Conservation (phyloP, 148 eudicot genomes). For the Heliosperma pusillum region DNA sequence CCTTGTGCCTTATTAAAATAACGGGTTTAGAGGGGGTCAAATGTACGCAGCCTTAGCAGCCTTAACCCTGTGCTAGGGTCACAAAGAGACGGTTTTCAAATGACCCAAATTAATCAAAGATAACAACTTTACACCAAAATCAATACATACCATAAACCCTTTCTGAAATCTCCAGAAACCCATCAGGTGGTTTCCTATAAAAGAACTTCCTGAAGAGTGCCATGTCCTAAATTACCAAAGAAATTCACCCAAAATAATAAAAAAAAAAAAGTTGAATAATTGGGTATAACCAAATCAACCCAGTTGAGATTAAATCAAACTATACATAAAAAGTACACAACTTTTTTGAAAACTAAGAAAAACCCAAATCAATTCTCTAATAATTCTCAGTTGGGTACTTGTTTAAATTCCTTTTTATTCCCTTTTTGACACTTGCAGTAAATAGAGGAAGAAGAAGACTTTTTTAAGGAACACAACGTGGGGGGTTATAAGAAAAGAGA, state of each 20-base stretch:
- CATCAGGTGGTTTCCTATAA: constrained; percentile 84
- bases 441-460: constrained; percentile 18
- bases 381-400: constrained; percentile 10
- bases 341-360: constrained; percentile 27
- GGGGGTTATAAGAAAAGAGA: constrained; percentile 15
- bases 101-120: constrained; percentile 7
- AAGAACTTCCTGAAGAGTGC: constrained; percentile 67
- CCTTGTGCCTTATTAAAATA: too few relatives aligned
- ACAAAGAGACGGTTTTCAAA: too few relatives aligned
- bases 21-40: too few relatives aligned
- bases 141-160: constrained; percentile 72
- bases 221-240: constrained; percentile 36
- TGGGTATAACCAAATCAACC: constrained; percentile 16
- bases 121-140: background rate
- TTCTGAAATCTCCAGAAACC: constrained; percentile 83
- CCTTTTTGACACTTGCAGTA: constrained; percentile 35
- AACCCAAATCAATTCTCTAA: background rate
- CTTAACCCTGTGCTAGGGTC: too few relatives aligned
- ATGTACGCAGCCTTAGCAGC: too few relatives aligned
- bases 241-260: constrained; percentile 10
- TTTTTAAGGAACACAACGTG: constrained; percentile 39
- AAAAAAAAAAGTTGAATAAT: constrained; percentile 13
- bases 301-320: constrained; percentile 14
- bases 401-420: constrained; percentile 4
- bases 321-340: too few relatives aligned